phyloP scores from a whole-genome alignment of 2,329 filamentous ascomycete genomes.

The Sclerotinia sclerotiorum region DNA sequence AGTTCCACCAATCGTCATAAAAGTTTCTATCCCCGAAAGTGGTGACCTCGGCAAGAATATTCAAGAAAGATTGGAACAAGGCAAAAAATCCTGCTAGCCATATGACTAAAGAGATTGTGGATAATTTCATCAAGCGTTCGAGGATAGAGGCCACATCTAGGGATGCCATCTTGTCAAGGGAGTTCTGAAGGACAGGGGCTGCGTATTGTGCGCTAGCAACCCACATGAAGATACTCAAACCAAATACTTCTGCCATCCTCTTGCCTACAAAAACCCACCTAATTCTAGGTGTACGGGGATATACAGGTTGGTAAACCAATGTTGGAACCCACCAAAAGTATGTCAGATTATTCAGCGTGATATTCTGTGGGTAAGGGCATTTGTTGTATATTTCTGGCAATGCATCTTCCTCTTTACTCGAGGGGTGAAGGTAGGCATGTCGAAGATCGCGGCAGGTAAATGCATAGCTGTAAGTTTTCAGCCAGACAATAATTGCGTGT shows the following conservation, averaged over 20 bases:
- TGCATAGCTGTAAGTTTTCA: slow-evolving; percentile 94
- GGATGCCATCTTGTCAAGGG: slow-evolving; percentile 79
- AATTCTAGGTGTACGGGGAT: slow-evolving; percentile 78
- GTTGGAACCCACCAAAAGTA: slow-evolving; percentile 99
- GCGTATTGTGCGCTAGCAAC: slow-evolving; percentile 93
- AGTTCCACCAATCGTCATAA: slow-evolving; percentile 99
- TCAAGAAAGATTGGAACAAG: slow-evolving; percentile 88
- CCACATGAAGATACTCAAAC: slow-evolving; percentile 89
- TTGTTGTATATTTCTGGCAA: slow-evolving; percentile 78
- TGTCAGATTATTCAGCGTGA: slow-evolving; percentile 80
- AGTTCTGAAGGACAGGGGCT: slow-evolving; percentile 84
- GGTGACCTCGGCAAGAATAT: slow-evolving; percentile 86
- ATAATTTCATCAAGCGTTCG: slow-evolving; percentile 90
- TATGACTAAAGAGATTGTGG: slow-evolving; percentile 90
- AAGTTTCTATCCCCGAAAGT: slow-evolving; percentile 91
- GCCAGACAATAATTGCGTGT: slow-evolving; percentile 91
- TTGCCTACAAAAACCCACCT: slow-evolving; percentile 88
- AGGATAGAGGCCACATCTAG: slow-evolving; percentile 79
- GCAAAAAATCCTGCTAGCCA: slow-evolving; percentile 99
- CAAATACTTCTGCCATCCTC: slow-evolving; percentile 73
- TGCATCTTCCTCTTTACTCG: slow-evolving; percentile 61
- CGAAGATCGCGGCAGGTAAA: slow-evolving; percentile 95
- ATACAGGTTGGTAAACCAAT: slow-evolving; percentile 93
- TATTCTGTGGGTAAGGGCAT: slow-evolving; percentile 88
- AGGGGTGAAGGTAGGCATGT: slow-evolving; percentile 81